Evolutionary conservation across 192 early-diverging fungal genomes (phyloP), one percentile per base, ranked within the genome.

Genomic region (Radiomyces spectabilis): DNA sequence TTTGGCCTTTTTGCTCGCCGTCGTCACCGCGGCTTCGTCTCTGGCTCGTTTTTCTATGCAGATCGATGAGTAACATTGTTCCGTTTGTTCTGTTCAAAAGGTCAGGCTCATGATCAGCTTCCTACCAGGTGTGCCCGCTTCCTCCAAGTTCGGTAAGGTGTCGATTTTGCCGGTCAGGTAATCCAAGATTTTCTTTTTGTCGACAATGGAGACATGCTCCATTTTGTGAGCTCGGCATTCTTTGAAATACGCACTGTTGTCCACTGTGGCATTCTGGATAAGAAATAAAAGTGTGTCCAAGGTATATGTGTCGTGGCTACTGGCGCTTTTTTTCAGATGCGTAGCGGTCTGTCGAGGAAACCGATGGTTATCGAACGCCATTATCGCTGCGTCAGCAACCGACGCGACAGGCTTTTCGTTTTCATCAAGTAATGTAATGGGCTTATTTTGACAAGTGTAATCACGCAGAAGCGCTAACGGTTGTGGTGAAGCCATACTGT

Each of bases 211-310:
- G 26, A 95, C 80, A 16, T 79, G 77, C 22, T 76, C 78, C 31
- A 84, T 71, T 4, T 75, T 78, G 48, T 78, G 70, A 5, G 69
- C 65, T 38, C 74, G 75, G 42, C 78, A 67, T 51, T 74, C 71
- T 51, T 84, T 77, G 41, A 89, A 76, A 67, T 93, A 95, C 46
- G 80, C 79, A 46, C 85, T 68, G 19, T 87, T 85, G 49, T 80
- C 81, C 44, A 81, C 64, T 33, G 81, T 65, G 13, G 74, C 66
- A 51, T 85, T 75, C 48, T 78, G 74, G 8, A 86, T 72, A 25
- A 90, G 82, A 59, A 83, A 83, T 32, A 93, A 61, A 2, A 95
- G 70, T 1, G 91, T 79, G 16, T 77, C 79, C 4, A 92, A 71
- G 9, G 76, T 74, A 63, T 93, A 91, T 0, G 71, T 74, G 47